A percentile compares a stretch with the other conserved stretches of the same genome.
Evolutionary conservation across 2,329 filamentous ascomycete species (phyloP).

Genomic region (Dothiorella sarmentorum): DNA sequence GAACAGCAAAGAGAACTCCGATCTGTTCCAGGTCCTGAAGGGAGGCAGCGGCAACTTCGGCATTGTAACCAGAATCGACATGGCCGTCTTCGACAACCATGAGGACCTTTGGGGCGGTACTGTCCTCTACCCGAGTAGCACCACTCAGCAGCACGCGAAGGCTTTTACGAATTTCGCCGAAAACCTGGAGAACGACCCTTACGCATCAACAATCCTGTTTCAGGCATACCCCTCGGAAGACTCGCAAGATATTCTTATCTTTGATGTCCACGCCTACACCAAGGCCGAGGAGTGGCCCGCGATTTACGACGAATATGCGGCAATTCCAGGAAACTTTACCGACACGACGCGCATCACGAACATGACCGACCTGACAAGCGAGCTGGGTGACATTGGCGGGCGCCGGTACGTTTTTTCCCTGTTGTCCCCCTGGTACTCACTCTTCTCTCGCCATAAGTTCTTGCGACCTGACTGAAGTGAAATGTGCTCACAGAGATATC

Average conservation of each 20-base stretch:
- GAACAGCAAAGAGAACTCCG: constrained; percentile 16
- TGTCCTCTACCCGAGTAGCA: constrained; percentile 26
- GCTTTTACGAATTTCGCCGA: constrained; percentile 23
- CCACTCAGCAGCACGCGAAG: constrained; percentile 22
- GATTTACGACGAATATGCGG: constrained; percentile 26
- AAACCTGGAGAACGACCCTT: constrained; percentile 24
- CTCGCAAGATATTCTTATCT: constrained; percentile 18
- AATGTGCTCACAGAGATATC: constrained; percentile 20
- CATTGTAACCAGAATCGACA: constrained; percentile 34
- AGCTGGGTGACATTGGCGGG: constrained; percentile 15
- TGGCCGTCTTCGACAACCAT: constrained; percentile 14
- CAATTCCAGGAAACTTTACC: constrained; percentile 27
- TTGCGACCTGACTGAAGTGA: neutral
- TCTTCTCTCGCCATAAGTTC: neutral
- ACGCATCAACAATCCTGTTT: constrained; percentile 24
- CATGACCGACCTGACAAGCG: constrained; percentile 25
- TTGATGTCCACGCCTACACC: constrained; percentile 26
- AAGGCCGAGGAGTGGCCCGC: constrained; percentile 21
- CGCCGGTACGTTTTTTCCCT: neutral
- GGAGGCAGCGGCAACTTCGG: constrained; percentile 39
- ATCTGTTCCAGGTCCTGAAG: constrained; percentile 38
- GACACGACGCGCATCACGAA: constrained; percentile 25
- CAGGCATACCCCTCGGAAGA: constrained; percentile 23
- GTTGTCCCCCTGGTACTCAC: no score
- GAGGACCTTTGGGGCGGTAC: constrained; percentile 36